These are phyloP conservation scores for Backusella tarrabulga DNA, from an alignment of 192 early-diverging fungal species.

Conservation along the genomic window DNA sequence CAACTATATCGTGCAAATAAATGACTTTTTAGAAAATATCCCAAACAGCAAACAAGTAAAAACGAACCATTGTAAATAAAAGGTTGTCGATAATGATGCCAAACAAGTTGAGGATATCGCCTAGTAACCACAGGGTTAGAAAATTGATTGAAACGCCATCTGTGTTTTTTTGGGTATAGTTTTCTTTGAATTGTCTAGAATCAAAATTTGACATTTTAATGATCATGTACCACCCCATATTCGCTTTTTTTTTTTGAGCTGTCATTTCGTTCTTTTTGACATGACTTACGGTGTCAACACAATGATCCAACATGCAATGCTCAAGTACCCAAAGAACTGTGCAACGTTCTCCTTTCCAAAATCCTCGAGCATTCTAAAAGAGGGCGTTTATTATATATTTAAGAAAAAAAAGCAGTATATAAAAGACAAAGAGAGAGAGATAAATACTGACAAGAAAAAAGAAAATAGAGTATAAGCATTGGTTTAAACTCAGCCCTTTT, in stretches of 20 bases:
- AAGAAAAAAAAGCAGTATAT: not conserved
- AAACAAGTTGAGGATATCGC: constrained; percentile 74
- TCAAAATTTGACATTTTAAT: not conserved
- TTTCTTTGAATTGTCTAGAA: constrained; percentile 69
- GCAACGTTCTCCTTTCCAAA: constrained; percentile 11
- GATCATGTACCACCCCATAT: not conserved
- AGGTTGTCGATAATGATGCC: constrained; percentile 68
- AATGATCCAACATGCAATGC: constrained; percentile 75
- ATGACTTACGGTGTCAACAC: constrained; percentile 76
- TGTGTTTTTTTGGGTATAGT: constrained; percentile 75
- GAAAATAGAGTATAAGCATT: not conserved
- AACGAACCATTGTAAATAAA: constrained; percentile 60
- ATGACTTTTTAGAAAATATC: not conserved
- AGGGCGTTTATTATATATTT: not conserved
- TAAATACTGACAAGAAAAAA: not conserved
- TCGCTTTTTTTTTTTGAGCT: not conserved
- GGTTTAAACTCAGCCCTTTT: not conserved
- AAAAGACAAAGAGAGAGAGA: not conserved
- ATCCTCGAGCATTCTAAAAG: not conserved
- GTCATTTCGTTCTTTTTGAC: not conserved
- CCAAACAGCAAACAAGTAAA: not conserved
- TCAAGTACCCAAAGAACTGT: constrained; percentile 61
- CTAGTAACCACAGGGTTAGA: constrained; percentile 71
- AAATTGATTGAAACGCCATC: constrained; percentile 73
- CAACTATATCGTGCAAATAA: constrained; percentile 32